Percentiles rank a stretch among this genome's conserved stretches.
Evolutionary conservation across 768 basidiomycete species (phyloP).

Genomic region (Obba rivulosa): DNA sequence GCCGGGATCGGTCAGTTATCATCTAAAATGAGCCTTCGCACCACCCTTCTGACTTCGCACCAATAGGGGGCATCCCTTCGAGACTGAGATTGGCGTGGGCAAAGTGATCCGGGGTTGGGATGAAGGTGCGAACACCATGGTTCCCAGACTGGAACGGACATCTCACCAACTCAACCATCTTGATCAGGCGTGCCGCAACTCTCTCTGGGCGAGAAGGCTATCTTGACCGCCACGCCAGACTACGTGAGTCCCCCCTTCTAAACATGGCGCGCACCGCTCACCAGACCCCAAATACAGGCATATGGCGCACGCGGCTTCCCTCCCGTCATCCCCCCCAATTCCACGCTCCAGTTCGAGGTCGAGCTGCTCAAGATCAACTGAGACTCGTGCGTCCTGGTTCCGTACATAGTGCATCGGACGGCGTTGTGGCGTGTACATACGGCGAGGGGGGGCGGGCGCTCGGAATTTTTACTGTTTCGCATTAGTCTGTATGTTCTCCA

Average conservation of each 20-base stretch:
- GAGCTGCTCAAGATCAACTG: conserved; percentile 70
- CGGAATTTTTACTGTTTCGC: conserved; percentile 15
- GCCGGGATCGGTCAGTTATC: conserved; percentile 57
- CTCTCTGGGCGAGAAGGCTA: conserved; percentile 71
- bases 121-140: conserved; percentile 50
- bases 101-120: conserved; percentile 91
- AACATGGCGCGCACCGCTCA: conserved; percentile 3
- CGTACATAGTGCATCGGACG: neutral
- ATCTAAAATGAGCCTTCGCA: neutral
- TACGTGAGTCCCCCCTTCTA: conserved; percentile 47
- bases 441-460: conserved; percentile 6
- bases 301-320: conserved; percentile 75
- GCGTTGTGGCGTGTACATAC: conserved; percentile 9
- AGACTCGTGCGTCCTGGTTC: conserved; percentile 4
- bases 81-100: conserved; percentile 69
- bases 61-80: conserved; percentile 51
- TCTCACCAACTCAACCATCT: neutral
- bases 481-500: conserved; percentile 4
- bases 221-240: conserved; percentile 64
- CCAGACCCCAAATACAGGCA: conserved; percentile 36
- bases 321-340: conserved; percentile 72
- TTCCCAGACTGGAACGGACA: conserved; percentile 3
- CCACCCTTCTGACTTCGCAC: neutral
- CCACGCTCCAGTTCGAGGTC: conserved; percentile 77
- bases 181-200: conserved; percentile 69